phyloP scores from a whole-genome alignment of 2,329 filamentous ascomycete species.

The Drechslera avenae region DNA sequence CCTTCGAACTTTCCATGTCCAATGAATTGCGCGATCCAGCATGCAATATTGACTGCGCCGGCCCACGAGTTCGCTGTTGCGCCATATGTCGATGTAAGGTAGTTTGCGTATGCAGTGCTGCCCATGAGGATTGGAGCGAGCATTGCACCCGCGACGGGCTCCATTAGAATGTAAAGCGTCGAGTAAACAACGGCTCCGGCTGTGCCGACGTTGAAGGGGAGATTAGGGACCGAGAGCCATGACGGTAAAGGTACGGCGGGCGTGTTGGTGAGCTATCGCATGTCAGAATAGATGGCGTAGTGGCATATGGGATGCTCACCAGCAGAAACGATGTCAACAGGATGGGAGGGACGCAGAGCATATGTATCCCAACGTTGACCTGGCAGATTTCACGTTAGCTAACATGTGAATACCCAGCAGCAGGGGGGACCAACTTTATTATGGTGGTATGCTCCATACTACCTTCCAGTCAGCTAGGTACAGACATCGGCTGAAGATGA shows the following conservation, averaged over 20 bases:
- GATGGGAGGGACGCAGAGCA: conserved; percentile 78
- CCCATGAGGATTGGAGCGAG: conserved; percentile 77
- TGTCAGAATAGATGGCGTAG: conserved; percentile 14
- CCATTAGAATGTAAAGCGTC: conserved; percentile 84
- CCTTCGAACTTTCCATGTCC: conserved; percentile 90
- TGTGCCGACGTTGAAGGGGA: conserved; percentile 65
- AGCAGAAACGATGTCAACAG: conserved; percentile 73
- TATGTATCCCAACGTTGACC: conserved; percentile 80
- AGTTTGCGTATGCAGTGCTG: conserved; percentile 75
- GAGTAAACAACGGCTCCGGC: conserved; percentile 68
- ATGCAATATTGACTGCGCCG: conserved; percentile 69
- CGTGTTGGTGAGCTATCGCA: conserved; percentile 60
- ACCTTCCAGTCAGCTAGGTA: conserved; percentile 20
- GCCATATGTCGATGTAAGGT: conserved; percentile 69
- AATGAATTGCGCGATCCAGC: conserved; percentile 89
- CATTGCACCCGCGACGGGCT: conserved; percentile 85
- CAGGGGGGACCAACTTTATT: conserved; percentile 60
- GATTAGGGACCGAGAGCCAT: conserved; percentile 59
- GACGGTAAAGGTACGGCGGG: conserved; percentile 60
- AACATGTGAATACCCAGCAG: conserved; percentile 20
- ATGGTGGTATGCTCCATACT: conserved; percentile 87
- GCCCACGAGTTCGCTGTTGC: conserved; percentile 67
- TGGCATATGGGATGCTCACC: conserved; percentile 56
- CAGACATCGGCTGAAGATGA: conserved; percentile 20
- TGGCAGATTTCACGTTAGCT: conserved; percentile 44